phyloP scores from a whole-genome alignment of 345 rosid genomes.

The Toxicodendron radicans region DNA sequence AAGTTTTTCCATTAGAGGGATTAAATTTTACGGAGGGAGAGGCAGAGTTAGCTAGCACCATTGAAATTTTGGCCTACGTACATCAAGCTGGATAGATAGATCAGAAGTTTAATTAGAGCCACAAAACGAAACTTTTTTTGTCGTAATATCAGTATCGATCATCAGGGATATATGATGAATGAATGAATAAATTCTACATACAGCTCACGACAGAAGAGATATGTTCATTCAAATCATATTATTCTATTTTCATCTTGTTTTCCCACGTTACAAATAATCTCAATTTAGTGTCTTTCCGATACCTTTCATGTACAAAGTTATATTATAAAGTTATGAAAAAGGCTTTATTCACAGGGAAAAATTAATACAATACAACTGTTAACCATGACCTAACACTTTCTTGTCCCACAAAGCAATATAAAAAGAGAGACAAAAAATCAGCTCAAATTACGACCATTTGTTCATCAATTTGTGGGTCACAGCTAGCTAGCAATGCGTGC shows the following conservation, averaged over 20 bases:
- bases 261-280: not conserved
- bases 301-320: conserved; percentile 2
- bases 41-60: too few species aligned
- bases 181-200: not conserved
- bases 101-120: not conserved
- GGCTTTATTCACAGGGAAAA: not conserved
- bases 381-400: conserved; percentile 19
- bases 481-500: not conserved
- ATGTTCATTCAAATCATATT: not conserved
- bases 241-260: not conserved
- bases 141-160: not conserved
- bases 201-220: not conserved
- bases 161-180: too few species aligned
- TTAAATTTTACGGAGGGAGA: too few species aligned
- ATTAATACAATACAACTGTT: conserved; percentile 7
- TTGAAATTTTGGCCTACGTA: not conserved
- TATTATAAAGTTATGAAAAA: not conserved
- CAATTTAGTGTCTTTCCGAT: not conserved
- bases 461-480: not conserved
- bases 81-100: not conserved
- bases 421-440: not conserved
- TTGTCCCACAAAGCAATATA: not conserved
- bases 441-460: not conserved
- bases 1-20: too few species aligned
- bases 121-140: not conserved